These are phyloP conservation scores for Sporothrix brasiliensis DNA, from an alignment of 2,329 filamentous ascomycete genomes.

Conservation along the genomic window DNA sequence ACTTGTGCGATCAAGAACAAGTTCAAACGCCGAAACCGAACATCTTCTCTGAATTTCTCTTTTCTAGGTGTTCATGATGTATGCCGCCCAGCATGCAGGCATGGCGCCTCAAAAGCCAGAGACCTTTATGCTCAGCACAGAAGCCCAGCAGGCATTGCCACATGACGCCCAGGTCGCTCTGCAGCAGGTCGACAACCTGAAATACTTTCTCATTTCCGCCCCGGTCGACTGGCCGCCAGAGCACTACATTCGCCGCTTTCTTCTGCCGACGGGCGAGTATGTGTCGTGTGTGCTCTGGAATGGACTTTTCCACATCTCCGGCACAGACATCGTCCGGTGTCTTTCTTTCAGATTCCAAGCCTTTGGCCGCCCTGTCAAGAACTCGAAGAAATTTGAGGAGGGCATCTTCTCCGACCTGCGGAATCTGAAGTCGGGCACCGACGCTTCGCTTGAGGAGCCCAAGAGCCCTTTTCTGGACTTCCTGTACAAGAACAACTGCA, in stretches of 20 bases:
- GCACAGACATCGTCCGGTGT: conserved; percentile 97
- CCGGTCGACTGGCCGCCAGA: conserved; percentile 97
- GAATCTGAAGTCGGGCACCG: conserved; percentile 96
- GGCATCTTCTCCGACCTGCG: conserved; percentile 98
- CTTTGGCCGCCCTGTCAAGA: conserved; percentile 97
- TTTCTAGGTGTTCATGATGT: conserved; percentile 58
- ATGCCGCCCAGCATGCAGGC: conserved; percentile 75
- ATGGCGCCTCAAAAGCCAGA: conserved; percentile 97
- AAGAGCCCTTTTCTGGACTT: conserved; percentile 99
- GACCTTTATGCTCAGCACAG: conserved; percentile 97
- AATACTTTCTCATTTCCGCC: conserved; percentile 99
- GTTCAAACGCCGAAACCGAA: background rate
- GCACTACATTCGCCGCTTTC: conserved; percentile 93
- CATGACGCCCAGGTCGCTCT: conserved; percentile 96
- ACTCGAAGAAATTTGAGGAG: conserved; percentile 99
- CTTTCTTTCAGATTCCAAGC: conserved; percentile 98
- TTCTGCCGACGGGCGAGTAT: conserved; percentile 96
- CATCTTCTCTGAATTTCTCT: background rate
- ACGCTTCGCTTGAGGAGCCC: conserved; percentile 96
- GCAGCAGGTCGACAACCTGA: conserved; percentile 51
- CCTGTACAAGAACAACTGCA: conserved; percentile 99
- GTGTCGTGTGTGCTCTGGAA: conserved; percentile 99
- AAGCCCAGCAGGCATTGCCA: conserved; percentile 93
- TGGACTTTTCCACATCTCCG: conserved; percentile 98
- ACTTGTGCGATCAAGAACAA: conserved; percentile 23